phyloP scores from a whole-genome alignment of 2,329 filamentous ascomycete genomes.

The Elsinoe australis region DNA sequence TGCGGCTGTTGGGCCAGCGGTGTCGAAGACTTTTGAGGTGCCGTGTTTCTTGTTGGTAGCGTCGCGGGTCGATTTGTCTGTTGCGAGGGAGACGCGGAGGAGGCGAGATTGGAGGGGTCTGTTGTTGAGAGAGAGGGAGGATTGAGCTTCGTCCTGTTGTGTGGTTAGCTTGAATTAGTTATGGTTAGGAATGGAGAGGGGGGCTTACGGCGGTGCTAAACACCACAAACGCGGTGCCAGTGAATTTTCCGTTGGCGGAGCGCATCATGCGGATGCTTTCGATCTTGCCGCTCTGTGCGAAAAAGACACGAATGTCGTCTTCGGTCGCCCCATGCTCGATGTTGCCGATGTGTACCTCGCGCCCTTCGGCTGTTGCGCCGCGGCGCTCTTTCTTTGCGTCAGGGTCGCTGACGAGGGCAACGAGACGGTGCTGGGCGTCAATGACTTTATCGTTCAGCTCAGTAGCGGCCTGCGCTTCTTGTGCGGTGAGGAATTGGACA shows the following conservation, averaged over 20 bases:
- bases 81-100: constrained; percentile 29
- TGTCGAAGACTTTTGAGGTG: constrained; percentile 19
- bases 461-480: constrained; percentile 63
- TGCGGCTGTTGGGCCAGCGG: constrained; percentile 16
- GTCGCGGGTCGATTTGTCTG: constrained; percentile 18
- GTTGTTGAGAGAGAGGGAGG: constrained; percentile 30
- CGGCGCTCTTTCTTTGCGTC: constrained; percentile 66
- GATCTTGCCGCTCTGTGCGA: constrained; percentile 68
- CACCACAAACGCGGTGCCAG: constrained; percentile 73
- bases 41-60: constrained; percentile 18
- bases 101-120: constrained; percentile 31
- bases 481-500: constrained; percentile 68
- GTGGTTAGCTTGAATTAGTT: background rate
- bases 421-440: constrained; percentile 59
- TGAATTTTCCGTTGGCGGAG: constrained; percentile 59
- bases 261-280: constrained; percentile 63
- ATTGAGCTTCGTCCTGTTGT: constrained; percentile 26
- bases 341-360: constrained; percentile 81
- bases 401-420: constrained; percentile 80
- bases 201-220: constrained; percentile 50
- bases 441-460: constrained; percentile 63
- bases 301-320: constrained; percentile 61
- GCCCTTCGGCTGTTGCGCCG: constrained; percentile 75
- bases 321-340: constrained; percentile 72
- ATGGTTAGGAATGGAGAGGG: background rate